Evolutionary conservation across 805 yeast species (phyloP).

Genomic region (Priceomyces haplophilus): DNA sequence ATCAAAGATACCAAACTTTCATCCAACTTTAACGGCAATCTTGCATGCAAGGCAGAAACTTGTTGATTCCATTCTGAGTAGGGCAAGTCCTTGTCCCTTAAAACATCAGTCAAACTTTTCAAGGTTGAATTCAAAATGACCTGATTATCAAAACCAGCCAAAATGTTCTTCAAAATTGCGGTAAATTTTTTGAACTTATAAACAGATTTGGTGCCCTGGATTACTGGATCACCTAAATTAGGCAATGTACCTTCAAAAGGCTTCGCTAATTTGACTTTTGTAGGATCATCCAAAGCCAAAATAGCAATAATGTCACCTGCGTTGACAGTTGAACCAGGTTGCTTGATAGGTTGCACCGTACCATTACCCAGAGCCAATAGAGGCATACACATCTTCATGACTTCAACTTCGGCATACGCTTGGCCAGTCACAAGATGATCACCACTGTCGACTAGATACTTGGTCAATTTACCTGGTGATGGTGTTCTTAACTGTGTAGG

Average conservation of each 20-base stretch:
- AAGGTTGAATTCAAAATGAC: slow-evolving; percentile 86
- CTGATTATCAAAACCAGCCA: slow-evolving; percentile 93
- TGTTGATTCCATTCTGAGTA: slow-evolving; percentile 87
- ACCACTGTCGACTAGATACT: slow-evolving; percentile 90
- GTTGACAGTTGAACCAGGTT: slow-evolving; percentile 94
- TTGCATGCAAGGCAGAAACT: slow-evolving; percentile 86
- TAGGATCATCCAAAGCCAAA: slow-evolving; percentile 91
- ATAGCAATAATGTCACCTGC: slow-evolving; percentile 98
- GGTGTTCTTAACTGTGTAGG: slow-evolving; percentile 99
- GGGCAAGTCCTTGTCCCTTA: slow-evolving; percentile 81
- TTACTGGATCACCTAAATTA: slow-evolving; percentile 75
- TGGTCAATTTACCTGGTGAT: slow-evolving; percentile 96
- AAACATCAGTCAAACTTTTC: slow-evolving; percentile 63
- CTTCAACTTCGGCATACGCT: slow-evolving; percentile 97
- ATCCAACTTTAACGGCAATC: slow-evolving; percentile 79
- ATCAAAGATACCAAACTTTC: slow-evolving; percentile 60
- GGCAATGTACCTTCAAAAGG: slow-evolving; percentile 95
- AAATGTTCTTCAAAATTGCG: slow-evolving; percentile 68
- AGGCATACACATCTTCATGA: slow-evolving; percentile 99
- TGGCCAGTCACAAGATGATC: slow-evolving; percentile 90
- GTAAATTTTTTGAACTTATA: slow-evolving; percentile 64
- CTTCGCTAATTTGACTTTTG: slow-evolving; percentile 93
- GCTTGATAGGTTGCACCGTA: slow-evolving; percentile 85
- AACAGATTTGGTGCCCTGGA: slow-evolving; percentile 80
- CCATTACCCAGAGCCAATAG: slow-evolving; percentile 92